A percentile compares a stretch with the other conserved stretches of the same genome.
Conservation (phyloP, 768 basidiomycete species). For the Suillus subaureus region DNA sequence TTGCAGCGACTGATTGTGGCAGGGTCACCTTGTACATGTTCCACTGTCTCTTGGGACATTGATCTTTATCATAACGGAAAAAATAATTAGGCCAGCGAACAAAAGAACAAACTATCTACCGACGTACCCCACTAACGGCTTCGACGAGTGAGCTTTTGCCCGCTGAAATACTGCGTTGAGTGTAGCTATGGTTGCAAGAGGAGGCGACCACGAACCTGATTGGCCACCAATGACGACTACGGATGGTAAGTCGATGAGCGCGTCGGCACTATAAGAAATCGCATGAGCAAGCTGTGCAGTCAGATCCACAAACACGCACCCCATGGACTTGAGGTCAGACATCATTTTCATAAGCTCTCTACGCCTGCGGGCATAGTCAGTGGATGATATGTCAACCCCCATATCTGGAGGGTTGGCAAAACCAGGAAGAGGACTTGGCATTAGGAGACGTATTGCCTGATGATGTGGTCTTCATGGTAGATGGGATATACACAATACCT, state of each 20-base stretch:
- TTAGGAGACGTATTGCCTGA: background rate
- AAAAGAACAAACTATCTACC: slow-evolving; percentile 10
- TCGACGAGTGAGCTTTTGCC: slow-evolving; percentile 38
- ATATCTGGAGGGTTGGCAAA: background rate
- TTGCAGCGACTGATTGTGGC: background rate
- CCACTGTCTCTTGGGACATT: slow-evolving; percentile 51
- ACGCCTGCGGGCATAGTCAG: slow-evolving; percentile 43
- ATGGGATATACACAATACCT: background rate
- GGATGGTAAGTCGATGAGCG: slow-evolving; percentile 49
- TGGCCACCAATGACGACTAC: slow-evolving; percentile 57
- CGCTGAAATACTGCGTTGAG: slow-evolving; percentile 38
- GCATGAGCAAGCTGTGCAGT: background rate
- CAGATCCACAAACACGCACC: slow-evolving; percentile 21
- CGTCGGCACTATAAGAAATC: slow-evolving; percentile 37
- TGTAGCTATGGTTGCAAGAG: background rate
- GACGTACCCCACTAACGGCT: slow-evolving; percentile 47
- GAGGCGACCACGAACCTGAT: slow-evolving; percentile 37
- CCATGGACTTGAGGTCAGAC: slow-evolving; percentile 37
- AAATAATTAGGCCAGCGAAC: background rate
- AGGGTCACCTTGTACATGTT: slow-evolving; percentile 39
- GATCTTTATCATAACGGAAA: slow-evolving; percentile 19
- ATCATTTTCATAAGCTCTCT: slow-evolving; percentile 43
- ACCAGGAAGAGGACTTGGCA: slow-evolving; percentile 5
- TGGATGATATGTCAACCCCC: slow-evolving; percentile 26
- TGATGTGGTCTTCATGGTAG: background rate